phyloP scores from a whole-genome alignment of 2,329 filamentous ascomycete species.

The Xylariales sp. region DNA sequence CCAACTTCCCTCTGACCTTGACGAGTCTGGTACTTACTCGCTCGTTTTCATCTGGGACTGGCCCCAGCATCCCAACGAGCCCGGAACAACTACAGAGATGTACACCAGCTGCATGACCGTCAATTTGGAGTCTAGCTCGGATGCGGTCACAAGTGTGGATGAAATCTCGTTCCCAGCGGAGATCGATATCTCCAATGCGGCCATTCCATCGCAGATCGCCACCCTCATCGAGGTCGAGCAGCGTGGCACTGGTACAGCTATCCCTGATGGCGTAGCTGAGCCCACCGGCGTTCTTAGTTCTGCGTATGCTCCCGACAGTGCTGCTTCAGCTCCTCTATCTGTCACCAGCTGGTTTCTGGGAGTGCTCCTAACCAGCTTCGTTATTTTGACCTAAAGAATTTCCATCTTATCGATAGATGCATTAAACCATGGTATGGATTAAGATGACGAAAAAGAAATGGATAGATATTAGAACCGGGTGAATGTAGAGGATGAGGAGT shows the following conservation, averaged over 20 bases:
- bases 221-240: conserved; percentile 30
- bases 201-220: conserved; percentile 40
- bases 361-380: too few relatives aligned
- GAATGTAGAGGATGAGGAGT: too few relatives aligned
- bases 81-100: conserved; percentile 46
- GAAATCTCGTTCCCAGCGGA: conserved; percentile 30
- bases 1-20: conserved; percentile 62
- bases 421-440: too few relatives aligned
- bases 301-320: too few relatives aligned
- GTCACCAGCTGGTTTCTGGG: too few relatives aligned
- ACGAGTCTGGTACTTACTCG: conserved; percentile 65
- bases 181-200: conserved; percentile 22
- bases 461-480: too few relatives aligned
- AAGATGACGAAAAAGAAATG: too few relatives aligned
- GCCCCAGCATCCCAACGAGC: conserved; percentile 54
- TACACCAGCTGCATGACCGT: conserved; percentile 50
- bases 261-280: conserved; percentile 16
- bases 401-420: too few relatives aligned
- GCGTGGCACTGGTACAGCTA: conserved; percentile 21
- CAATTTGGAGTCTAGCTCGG: conserved; percentile 22
- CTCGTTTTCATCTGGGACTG: conserved; percentile 98
- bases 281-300: conserved; percentile 15
- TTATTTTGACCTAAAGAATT: too few relatives aligned
- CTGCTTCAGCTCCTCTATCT: too few relatives aligned
- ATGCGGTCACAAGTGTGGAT: conserved; percentile 28